Percentiles rank a stretch among this genome's conserved stretches.
phyloP scores from a whole-genome alignment of 768 basidiomycete species.

The Suillus fuscotomentosus region DNA sequence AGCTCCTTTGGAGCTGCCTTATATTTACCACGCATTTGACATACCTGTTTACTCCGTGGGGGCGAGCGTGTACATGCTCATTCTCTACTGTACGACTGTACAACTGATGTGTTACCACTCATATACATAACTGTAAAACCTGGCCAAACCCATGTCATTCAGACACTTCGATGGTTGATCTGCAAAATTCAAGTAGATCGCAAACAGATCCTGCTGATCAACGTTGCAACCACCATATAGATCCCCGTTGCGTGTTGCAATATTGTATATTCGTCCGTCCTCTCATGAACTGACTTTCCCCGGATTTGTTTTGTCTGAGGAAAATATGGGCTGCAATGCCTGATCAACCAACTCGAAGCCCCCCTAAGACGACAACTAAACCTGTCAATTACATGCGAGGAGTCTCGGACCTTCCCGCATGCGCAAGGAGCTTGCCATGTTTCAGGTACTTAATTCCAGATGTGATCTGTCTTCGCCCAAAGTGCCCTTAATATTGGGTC shows the following conservation, averaged over 20 bases:
- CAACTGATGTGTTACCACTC: constrained; percentile 7
- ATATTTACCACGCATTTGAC: constrained; percentile 2
- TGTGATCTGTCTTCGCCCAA: too few relatives aligned
- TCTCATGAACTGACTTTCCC: neutral
- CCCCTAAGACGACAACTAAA: neutral
- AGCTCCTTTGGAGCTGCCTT: constrained; percentile 2
- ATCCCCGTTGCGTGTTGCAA: neutral
- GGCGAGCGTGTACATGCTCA: neutral
- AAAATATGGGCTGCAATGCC: neutral
- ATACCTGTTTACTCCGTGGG: constrained; percentile 2
- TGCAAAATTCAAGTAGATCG: neutral
- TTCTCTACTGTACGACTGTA: constrained; percentile 3
- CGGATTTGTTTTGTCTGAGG: neutral
- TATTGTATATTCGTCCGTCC: neutral
- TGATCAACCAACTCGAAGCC: neutral
- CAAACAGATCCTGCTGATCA: neutral
- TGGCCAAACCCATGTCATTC: neutral
- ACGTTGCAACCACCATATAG: neutral
- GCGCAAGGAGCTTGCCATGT: neutral
- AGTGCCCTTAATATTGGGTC: neutral
- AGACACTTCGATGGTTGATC: neutral
- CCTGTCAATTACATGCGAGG: neutral
- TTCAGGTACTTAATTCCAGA: neutral
- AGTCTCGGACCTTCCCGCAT: neutral
- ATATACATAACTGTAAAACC: constrained; percentile 2